A percentile compares a stretch with the other conserved stretches of the same genome.
These are phyloP conservation scores for Oidiodendron maius DNA, from an alignment of 495 filamentous ascomycete genomes.

Conservation along the genomic window DNA sequence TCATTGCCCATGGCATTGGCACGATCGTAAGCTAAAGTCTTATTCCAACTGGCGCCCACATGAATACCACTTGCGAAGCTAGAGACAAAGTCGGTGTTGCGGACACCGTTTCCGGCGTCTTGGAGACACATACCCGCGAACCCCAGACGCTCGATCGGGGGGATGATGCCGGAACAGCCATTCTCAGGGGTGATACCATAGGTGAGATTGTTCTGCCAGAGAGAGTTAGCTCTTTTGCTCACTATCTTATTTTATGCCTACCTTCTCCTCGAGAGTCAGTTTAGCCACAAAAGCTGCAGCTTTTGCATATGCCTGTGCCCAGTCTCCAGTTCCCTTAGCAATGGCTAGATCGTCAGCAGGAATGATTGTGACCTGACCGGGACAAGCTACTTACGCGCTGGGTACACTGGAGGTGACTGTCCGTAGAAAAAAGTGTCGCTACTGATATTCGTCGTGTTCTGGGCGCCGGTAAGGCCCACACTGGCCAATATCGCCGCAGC, in stretches of 20 bases:
- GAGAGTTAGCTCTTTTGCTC: too few relatives aligned
- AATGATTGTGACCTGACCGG: not conserved
- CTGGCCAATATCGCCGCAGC: too few relatives aligned
- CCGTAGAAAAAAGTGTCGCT: slow-evolving; percentile 49
- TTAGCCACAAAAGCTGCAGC: slow-evolving; percentile 46
- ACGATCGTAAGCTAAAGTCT: slow-evolving; percentile 39
- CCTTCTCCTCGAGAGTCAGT: slow-evolving; percentile 55
- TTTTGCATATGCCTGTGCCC: slow-evolving; percentile 42
- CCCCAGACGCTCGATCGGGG: slow-evolving; percentile 41
- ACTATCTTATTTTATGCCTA: slow-evolving; percentile 45
- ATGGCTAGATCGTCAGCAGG: slow-evolving; percentile 3
- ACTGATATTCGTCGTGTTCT: too few relatives aligned
- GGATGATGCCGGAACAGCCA: slow-evolving; percentile 17
- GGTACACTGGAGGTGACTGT: slow-evolving; percentile 48
- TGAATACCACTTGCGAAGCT: slow-evolving; percentile 26
- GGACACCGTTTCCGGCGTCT: slow-evolving; percentile 58
- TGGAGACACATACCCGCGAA: slow-evolving; percentile 57
- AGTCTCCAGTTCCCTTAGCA: slow-evolving; percentile 25
- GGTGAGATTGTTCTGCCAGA: too few relatives aligned
- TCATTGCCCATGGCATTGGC: slow-evolving; percentile 50
- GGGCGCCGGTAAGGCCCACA: too few relatives aligned
- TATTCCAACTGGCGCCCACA: slow-evolving; percentile 48
- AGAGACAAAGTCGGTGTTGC: slow-evolving; percentile 55
- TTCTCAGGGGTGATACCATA: slow-evolving; percentile 33
- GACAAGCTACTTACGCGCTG: slow-evolving; percentile 33